Evolutionary conservation across 805 yeast species (phyloP).

Genomic region (Saccharomycopsis amapae): DNA sequence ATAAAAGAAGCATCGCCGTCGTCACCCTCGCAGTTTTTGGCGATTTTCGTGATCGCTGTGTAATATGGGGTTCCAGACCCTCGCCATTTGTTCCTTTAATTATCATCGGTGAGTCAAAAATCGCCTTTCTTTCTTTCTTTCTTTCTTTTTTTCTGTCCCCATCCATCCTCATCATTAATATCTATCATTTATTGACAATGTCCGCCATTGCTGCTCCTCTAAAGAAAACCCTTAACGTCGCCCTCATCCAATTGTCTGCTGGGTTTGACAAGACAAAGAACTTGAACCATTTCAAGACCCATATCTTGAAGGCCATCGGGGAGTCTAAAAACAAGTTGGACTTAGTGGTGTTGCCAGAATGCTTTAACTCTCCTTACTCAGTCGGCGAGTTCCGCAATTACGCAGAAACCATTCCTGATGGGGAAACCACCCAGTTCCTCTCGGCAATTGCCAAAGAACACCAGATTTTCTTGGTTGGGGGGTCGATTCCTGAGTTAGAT

Average conservation of each 20-base stretch:
- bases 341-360: slow-evolving; percentile 84
- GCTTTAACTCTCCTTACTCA: slow-evolving; percentile 93
- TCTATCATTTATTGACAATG: no score
- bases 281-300: slow-evolving; percentile 56
- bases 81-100: no score
- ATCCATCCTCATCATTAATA: slow-evolving; percentile 2
- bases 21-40: no score
- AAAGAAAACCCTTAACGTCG: slow-evolving; percentile 61
- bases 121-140: no score
- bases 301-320: slow-evolving; percentile 54
- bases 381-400: slow-evolving; percentile 80
- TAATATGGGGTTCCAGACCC: no score
- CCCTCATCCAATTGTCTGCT: slow-evolving; percentile 76
- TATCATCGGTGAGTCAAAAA: no score
- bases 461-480: slow-evolving; percentile 70
- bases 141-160: no score
- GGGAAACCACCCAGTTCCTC: slow-evolving; percentile 48
- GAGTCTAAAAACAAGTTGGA: slow-evolving; percentile 53
- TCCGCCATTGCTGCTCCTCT: slow-evolving; percentile 25
- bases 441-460: slow-evolving; percentile 59
- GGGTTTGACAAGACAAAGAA: slow-evolving; percentile 76
- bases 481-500: slow-evolving; percentile 80
- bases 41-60: no score
- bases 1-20: no score
- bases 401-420: slow-evolving; percentile 73